phyloP scores from a whole-genome alignment of 2,329 filamentous ascomycete species.

The Cercospora beticola region DNA sequence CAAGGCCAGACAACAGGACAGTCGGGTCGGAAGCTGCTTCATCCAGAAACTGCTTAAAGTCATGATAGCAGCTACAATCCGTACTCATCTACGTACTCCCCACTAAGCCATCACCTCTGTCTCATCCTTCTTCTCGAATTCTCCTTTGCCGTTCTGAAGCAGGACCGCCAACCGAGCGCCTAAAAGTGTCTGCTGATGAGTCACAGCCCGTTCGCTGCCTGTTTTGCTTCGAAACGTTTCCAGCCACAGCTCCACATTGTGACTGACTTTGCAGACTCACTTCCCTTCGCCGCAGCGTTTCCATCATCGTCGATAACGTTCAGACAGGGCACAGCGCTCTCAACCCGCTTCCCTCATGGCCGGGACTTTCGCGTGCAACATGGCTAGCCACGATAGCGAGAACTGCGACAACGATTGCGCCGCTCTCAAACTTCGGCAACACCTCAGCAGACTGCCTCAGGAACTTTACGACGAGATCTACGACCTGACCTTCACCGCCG shows the following conservation, averaged over 20 bases:
- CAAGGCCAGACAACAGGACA: background rate
- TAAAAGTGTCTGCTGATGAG: background rate
- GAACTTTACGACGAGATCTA: background rate
- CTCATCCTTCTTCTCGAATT: too few relatives aligned
- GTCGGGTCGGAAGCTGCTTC: background rate
- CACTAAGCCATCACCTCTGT: too few relatives aligned
- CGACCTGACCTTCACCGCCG: background rate
- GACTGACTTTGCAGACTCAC: background rate
- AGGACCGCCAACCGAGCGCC: background rate
- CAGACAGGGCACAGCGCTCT: background rate
- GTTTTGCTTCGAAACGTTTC: background rate
- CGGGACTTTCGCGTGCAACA: too few relatives aligned
- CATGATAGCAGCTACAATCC: too few relatives aligned
- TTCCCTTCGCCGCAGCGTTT: background rate
- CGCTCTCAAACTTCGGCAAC: background rate
- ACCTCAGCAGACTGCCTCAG: background rate
- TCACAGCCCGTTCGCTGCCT: background rate
- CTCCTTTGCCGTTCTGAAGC: background rate
- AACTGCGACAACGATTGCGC: too few relatives aligned
- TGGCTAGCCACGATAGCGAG: too few relatives aligned
- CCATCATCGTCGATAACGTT: background rate
- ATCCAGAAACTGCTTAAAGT: too few relatives aligned
- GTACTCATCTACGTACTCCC: too few relatives aligned
- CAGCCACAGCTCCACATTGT: background rate
- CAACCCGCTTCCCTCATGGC: too few relatives aligned